Conservation (phyloP, 2,329 filamentous ascomycete genomes). For the Aureobasidium vineae region DNA sequence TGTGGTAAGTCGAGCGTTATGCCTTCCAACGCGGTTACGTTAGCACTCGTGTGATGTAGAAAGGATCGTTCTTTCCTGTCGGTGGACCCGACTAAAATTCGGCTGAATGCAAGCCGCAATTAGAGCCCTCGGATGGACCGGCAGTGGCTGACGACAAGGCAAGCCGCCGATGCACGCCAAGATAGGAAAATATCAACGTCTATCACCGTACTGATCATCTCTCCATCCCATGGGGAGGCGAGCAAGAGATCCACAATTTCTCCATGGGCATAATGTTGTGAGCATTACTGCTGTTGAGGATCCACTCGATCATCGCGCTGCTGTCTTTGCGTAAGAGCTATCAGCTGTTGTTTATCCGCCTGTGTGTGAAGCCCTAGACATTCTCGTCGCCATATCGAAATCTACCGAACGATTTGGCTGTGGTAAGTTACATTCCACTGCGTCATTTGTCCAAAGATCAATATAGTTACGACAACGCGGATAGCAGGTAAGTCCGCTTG, state of each 20-base stretch:
- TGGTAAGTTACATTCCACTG: background rate
- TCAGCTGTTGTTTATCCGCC: constrained; percentile 5
- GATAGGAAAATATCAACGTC: background rate
- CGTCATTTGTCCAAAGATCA: background rate
- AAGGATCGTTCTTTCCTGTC: no score
- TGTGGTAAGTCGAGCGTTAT: no score
- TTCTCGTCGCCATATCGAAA: background rate
- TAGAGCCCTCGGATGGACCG: background rate
- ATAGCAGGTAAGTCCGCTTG: background rate
- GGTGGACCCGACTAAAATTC: no score
- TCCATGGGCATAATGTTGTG: background rate
- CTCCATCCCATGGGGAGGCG: background rate
- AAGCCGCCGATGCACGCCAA: constrained; percentile 2
- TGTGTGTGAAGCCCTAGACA: background rate
- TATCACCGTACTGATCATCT: background rate
- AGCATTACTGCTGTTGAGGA: background rate
- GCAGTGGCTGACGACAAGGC: constrained; percentile 14
- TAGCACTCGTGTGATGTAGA: no score
- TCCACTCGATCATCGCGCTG: background rate
- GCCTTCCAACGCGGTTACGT: no score
- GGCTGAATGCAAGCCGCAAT: background rate
- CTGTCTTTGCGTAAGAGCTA: background rate
- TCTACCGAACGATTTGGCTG: background rate
- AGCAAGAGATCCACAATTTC: background rate
- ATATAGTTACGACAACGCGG: background rate